These are phyloP conservation scores for Exophiala xenobiotica DNA, from an alignment of 2,329 filamentous ascomycete genomes.

Conservation along the genomic window DNA sequence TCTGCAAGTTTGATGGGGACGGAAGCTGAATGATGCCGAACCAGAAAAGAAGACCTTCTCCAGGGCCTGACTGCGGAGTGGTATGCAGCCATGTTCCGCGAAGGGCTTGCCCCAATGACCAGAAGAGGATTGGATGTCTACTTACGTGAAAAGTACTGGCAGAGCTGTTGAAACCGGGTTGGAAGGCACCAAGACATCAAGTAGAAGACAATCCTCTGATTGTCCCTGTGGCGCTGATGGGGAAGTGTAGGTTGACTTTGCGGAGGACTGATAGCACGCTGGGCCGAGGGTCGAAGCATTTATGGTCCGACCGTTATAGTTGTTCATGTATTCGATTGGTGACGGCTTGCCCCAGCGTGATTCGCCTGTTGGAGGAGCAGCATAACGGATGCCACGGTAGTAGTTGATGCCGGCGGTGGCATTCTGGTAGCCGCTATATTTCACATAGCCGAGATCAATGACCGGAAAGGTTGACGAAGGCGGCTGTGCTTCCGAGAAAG, in stretches of 20 bases:
- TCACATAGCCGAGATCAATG: slow-evolving; percentile 17
- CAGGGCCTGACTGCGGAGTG: too few species aligned
- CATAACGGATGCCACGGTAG: slow-evolving; percentile 17
- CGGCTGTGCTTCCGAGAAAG: background rate
- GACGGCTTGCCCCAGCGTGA: slow-evolving; percentile 15
- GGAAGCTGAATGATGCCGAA: too few species aligned
- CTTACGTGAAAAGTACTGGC: slow-evolving; percentile 25
- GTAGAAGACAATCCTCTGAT: slow-evolving; percentile 16
- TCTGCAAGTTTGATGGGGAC: background rate
- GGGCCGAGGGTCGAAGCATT: slow-evolving; percentile 14
- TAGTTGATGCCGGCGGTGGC: slow-evolving; percentile 18
- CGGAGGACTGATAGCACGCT: slow-evolving; percentile 11
- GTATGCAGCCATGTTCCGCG: too few species aligned
- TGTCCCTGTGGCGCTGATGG: slow-evolving; percentile 11
- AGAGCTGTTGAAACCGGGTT: slow-evolving; percentile 13
- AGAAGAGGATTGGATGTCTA: too few species aligned
- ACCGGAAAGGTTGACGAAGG: slow-evolving; percentile 10
- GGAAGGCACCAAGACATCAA: slow-evolving; percentile 12
- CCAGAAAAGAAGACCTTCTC: too few species aligned
- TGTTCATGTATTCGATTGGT: slow-evolving; percentile 17
- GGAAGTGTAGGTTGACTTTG: slow-evolving; percentile 1
- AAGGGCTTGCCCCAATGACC: too few species aligned
- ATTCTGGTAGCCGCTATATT: slow-evolving; percentile 17
- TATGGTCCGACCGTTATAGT: slow-evolving; percentile 14
- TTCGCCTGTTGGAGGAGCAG: slow-evolving; percentile 15